These are phyloP conservation scores for Paramarasmius palmivorus DNA, from an alignment of 1,284 basidiomycete species.

Conservation along the genomic window DNA sequence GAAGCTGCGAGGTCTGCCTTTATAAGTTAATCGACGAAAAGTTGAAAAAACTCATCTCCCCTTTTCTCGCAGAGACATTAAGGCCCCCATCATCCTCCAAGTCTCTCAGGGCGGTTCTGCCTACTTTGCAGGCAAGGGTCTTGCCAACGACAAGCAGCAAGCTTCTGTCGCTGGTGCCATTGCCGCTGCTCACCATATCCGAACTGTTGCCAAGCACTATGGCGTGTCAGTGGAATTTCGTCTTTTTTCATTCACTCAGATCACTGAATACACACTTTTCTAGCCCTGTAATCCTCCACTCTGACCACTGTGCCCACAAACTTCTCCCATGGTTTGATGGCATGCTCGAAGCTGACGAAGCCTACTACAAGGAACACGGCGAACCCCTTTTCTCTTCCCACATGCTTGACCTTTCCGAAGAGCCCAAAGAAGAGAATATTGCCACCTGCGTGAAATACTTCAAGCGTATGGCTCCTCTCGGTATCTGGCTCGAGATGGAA, in stretches of 20 bases:
- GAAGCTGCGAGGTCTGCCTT: conserved; percentile 78
- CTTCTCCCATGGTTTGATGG: conserved; percentile 99
- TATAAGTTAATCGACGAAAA: conserved; percentile 1
- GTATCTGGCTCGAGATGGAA: conserved; percentile 99
- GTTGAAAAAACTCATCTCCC: conserved; percentile 1
- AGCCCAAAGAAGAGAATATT: conserved; percentile 98
- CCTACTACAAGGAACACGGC: conserved; percentile 87
- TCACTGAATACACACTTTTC: conserved; percentile 5
- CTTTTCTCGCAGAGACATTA: conserved; percentile 57
- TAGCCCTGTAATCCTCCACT: conserved; percentile 96
- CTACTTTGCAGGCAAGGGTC: conserved; percentile 96
- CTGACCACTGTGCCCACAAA: conserved; percentile 99
- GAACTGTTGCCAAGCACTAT: conserved; percentile 85
- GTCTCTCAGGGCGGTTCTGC: conserved; percentile 96
- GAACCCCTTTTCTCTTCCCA: conserved; percentile 98
- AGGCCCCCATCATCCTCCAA: conserved; percentile 97
- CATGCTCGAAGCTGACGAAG: conserved; percentile 97
- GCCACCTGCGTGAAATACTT: conserved; percentile 94
- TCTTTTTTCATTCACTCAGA: conserved; percentile 5
- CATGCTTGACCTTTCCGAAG: conserved; percentile 99
- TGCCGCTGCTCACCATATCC: conserved; percentile 93
- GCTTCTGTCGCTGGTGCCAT: conserved; percentile 93
- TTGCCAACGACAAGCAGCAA: conserved; percentile 94
- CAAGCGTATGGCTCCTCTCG: conserved; percentile 90
- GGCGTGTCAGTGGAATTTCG: conserved; percentile 69